These are phyloP conservation scores for Catunica adiposa DNA, from an alignment of 2,329 filamentous ascomycete genomes.

Conservation along the genomic window DNA sequence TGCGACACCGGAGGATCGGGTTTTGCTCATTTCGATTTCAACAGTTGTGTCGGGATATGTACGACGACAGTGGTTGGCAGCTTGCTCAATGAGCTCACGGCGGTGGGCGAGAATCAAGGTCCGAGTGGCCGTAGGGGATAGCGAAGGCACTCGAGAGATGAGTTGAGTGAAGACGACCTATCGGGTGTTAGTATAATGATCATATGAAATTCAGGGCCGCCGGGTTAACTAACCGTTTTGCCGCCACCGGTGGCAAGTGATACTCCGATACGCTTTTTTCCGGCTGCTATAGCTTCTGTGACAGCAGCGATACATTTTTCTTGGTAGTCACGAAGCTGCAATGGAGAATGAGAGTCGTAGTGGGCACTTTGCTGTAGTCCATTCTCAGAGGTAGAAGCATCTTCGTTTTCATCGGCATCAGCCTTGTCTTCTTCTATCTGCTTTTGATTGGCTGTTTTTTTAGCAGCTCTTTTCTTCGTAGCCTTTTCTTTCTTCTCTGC, in stretches of 20 bases:
- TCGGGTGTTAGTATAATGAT: neutral
- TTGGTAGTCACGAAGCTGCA: constrained; percentile 61
- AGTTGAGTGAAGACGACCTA: constrained; percentile 92
- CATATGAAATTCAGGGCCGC: constrained; percentile 10
- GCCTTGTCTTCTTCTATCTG: neutral
- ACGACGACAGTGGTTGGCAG: constrained; percentile 63
- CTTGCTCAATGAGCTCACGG: constrained; percentile 86
- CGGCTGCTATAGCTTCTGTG: constrained; percentile 47
- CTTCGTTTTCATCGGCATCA: neutral
- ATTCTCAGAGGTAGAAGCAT: neutral
- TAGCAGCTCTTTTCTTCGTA: neutral
- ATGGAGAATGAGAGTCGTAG: too few relatives aligned
- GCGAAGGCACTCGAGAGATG: constrained; percentile 55
- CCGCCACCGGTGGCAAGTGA: constrained; percentile 78
- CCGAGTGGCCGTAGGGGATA: constrained; percentile 43
- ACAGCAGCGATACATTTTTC: constrained; percentile 82
- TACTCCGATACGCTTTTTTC: constrained; percentile 65
- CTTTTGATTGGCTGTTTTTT: neutral
- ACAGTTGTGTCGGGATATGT: constrained; percentile 68
- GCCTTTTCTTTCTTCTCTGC: neutral
- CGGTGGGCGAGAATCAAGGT: constrained; percentile 87
- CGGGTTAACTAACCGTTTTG: constrained; percentile 49
- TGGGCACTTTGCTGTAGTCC: too few relatives aligned
- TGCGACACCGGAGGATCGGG: constrained; percentile 59
- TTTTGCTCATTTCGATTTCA: constrained; percentile 80